These are phyloP conservation scores for Pseudocercospora crystallina DNA, from an alignment of 2,329 filamentous ascomycete species.

Conservation along the genomic window DNA sequence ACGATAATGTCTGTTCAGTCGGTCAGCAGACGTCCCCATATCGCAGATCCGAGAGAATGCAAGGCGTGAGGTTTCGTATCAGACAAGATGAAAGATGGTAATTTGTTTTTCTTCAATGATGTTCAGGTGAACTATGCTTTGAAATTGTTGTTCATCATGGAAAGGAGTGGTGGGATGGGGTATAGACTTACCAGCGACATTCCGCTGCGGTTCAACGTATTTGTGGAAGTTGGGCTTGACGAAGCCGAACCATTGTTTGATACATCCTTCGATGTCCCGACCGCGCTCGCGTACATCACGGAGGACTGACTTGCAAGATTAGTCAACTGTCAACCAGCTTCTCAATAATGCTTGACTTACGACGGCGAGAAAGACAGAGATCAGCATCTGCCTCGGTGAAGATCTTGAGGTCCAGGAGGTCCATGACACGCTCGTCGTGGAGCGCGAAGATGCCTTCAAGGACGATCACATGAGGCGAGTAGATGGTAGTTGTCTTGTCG, in stretches of 20 bases:
- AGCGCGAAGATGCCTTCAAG: slow-evolving; percentile 95
- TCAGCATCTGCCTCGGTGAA: slow-evolving; percentile 97
- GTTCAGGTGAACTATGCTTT: slow-evolving; percentile 45
- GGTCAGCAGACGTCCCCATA: slow-evolving; percentile 16
- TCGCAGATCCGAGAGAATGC: background rate
- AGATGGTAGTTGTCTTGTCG: slow-evolving; percentile 79
- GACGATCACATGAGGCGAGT: slow-evolving; percentile 93
- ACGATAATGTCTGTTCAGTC: slow-evolving; percentile 75
- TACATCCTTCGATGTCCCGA: slow-evolving; percentile 88
- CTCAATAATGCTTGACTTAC: slow-evolving; percentile 68
- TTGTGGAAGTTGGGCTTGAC: slow-evolving; percentile 97
- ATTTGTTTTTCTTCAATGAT: slow-evolving; percentile 36
- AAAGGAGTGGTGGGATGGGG: background rate
- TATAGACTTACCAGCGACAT: slow-evolving; percentile 67
- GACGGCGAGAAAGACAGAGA: slow-evolving; percentile 83
- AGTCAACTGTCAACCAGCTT: slow-evolving; percentile 51
- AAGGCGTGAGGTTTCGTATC: slow-evolving; percentile 20
- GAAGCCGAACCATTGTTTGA: slow-evolving; percentile 96
- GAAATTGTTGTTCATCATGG: slow-evolving; percentile 37
- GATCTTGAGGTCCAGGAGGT: slow-evolving; percentile 92
- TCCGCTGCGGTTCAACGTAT: slow-evolving; percentile 88
- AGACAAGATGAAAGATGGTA: slow-evolving; percentile 40
- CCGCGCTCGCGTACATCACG: slow-evolving; percentile 88
- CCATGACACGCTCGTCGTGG: slow-evolving; percentile 80
- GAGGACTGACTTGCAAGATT: slow-evolving; percentile 56